Evolutionary conservation across 306 rosid genomes (phyloP), one percentile per base, ranked within the genome.

Genomic region (Abrus precatorius): DNA sequence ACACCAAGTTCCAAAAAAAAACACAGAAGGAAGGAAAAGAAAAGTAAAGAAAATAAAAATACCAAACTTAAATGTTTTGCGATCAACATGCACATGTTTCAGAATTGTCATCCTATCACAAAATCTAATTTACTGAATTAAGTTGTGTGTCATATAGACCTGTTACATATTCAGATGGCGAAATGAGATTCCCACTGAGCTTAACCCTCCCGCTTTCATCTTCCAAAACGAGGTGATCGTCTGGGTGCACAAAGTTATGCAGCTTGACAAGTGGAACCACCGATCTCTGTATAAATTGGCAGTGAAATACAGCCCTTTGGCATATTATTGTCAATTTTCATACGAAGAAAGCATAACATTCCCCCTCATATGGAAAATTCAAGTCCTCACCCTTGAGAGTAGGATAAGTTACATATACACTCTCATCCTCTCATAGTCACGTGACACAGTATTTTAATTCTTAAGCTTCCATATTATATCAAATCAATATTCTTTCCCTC

Each of bases 121-220:
- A 59, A 64, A 69, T 20, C 47, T 49, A 78, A 69, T 38, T 78
- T 60, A 48, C 44, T 53, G 12, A 38, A 50, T 7, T 53, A 76
- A 33, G 60, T 45, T 75, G 61, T 30, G 30, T 69, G 79, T 52
- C 55, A 77, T 44, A 78, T 79, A 50, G 34, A 95, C 99, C 99
- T 89, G 99, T 93, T 38, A 90, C 97, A 75, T 83, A 95, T 38
- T 79, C 82, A 63, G 98, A 89, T n/a, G 98, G 94, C 10, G 77
- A 80, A 84, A 93, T 84, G 76, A 66, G 48, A 71, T 45, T 62
- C 74, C 99, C 99, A 57, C 87, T 59, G 72, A 95, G 98, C 88
- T 92, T 90, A 77, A 95, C 92, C 83, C 99, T 88, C 75, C 99
- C 99, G 76, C 97, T 93, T 70, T 93, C 98, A 78, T 93, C 99